Percentiles rank a stretch among this genome's conserved stretches.
These are phyloP conservation scores for Keithomyces neogunnii DNA, from an alignment of 2,329 filamentous ascomycete species.

Conservation along the genomic window DNA sequence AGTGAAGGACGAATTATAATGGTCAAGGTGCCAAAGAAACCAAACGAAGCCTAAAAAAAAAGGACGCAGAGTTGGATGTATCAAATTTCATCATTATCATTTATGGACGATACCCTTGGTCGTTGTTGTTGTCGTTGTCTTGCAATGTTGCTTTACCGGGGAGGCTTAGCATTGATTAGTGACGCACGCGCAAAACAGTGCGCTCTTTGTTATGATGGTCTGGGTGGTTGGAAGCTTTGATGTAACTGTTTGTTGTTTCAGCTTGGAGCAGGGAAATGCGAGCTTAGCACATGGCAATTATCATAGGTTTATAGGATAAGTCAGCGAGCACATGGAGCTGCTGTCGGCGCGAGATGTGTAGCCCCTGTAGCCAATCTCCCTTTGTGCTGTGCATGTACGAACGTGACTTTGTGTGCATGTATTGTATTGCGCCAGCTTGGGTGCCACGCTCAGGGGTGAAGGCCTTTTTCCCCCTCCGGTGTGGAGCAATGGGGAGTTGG, in stretches of 20 bases:
- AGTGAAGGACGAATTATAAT: conserved; percentile 33
- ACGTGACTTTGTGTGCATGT: too few relatives aligned
- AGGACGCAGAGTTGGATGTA: neutral
- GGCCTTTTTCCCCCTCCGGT: too few relatives aligned
- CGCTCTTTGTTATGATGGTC: neutral
- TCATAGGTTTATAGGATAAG: neutral
- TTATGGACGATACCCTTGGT: conserved; percentile 6
- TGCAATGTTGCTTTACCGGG: neutral
- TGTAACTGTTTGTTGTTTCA: neutral
- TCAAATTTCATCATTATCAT: neutral
- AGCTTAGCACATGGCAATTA: neutral
- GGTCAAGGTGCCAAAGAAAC: neutral
- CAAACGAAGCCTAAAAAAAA: neutral
- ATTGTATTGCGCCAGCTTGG: too few relatives aligned
- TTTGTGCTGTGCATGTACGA: too few relatives aligned
- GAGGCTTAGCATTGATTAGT: neutral
- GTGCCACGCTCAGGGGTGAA: too few relatives aligned
- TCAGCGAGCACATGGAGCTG: too few relatives aligned
- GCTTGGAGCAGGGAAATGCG: neutral
- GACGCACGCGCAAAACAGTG: neutral
- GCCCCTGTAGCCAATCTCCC: too few relatives aligned
- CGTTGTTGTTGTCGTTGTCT: neutral
- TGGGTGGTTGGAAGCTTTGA: neutral
- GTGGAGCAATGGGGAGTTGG: too few relatives aligned
- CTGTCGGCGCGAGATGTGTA: too few relatives aligned